Evolutionary conservation across 2,329 filamentous ascomycete species (phyloP), one percentile per base, ranked within the genome.

Genomic region (Akanthomyces dipterigenus): DNA sequence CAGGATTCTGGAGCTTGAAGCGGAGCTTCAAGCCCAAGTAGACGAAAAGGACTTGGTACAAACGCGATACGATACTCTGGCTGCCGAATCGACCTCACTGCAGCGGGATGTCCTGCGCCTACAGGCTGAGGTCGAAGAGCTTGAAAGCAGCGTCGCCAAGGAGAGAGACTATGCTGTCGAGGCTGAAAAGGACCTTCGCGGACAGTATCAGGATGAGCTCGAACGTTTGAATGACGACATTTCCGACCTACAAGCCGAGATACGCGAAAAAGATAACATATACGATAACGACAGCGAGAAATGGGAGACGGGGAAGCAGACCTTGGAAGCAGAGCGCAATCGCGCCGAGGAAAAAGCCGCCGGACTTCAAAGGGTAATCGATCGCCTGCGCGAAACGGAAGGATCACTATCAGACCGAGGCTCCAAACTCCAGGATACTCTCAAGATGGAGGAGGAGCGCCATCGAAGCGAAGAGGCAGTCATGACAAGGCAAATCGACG

Each of bases 41-140:
- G 84, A 87, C 64, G 88, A 91, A 71, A 91, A 90, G 70, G 82
- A 86, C 56, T 73, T 90, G 14, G 76, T 92, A 20, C 87, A 90
- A 68, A 82, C 79, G 50, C 86, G 88, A 4, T 85, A 91, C 67
- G 85, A 91, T 65, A 79, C 86, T 5, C 73, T 92, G 28, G 83
- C 83, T 1, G 80, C 78, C 40, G 88, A 93, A 71, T 89, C 87
- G 1, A 77, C 80, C 5, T 78, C 83, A n/a, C 75, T 92, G 14
- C 88, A 90, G 69, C 79, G 79, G 28, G 88, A 91, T 50, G 74
- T 91, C 3, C 71, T 79, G 36, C 77, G 73, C 49, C 69, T 84
- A 36, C 76, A 82, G 62, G 77, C 70, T 63, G 73, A 80, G 20
- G 72, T 80, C 4, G 70, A 75, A 16, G 77, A 82, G 58, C 72